Evolutionary conservation across 495 filamentous ascomycete species (phyloP).

Genomic region (Elaphomyces granulatus): DNA sequence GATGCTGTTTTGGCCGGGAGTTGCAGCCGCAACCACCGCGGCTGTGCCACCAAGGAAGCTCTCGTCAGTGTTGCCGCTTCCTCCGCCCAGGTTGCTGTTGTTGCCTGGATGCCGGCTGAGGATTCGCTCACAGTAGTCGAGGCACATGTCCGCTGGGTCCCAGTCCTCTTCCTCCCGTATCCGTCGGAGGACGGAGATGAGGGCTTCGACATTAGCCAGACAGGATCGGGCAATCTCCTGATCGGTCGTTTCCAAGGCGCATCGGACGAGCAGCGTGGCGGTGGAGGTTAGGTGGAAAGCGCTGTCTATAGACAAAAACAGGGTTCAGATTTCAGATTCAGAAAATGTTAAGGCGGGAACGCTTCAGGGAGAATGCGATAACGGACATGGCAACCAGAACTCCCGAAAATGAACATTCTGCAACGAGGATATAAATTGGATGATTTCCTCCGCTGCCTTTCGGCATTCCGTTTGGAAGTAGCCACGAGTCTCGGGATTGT

Average conservation of each 20-base stretch:
- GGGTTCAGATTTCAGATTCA: not conserved
- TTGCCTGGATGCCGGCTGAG: conserved; percentile 25
- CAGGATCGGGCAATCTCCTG: conserved; percentile 26
- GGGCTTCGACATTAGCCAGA: conserved; percentile 29
- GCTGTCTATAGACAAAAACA: conserved; percentile 24
- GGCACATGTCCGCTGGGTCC: conserved; percentile 40
- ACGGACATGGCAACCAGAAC: conserved; percentile 36
- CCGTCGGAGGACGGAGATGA: conserved; percentile 31
- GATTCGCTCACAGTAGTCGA: conserved; percentile 37
- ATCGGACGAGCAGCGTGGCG: conserved; percentile 34
- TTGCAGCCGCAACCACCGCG: conserved; percentile 3
- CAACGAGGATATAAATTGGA: conserved; percentile 36
- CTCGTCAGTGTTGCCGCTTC: conserved; percentile 6
- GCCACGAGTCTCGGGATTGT: conserved; percentile 30
- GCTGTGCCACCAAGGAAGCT: conserved; percentile 1
- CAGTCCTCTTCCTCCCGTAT: conserved; percentile 39
- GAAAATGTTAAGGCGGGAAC: too few species aligned
- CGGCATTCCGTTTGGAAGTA: conserved; percentile 38
- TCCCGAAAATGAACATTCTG: conserved; percentile 31
- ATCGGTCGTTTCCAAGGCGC: conserved; percentile 32
- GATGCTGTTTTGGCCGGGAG: conserved; percentile 1
- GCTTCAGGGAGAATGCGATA: not conserved
- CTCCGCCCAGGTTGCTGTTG: not conserved
- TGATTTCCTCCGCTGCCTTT: conserved; percentile 35
- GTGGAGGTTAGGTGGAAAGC: conserved; percentile 37